phyloP scores from a whole-genome alignment of 441 rosid genomes.

The Pelargonium citronellum region DNA sequence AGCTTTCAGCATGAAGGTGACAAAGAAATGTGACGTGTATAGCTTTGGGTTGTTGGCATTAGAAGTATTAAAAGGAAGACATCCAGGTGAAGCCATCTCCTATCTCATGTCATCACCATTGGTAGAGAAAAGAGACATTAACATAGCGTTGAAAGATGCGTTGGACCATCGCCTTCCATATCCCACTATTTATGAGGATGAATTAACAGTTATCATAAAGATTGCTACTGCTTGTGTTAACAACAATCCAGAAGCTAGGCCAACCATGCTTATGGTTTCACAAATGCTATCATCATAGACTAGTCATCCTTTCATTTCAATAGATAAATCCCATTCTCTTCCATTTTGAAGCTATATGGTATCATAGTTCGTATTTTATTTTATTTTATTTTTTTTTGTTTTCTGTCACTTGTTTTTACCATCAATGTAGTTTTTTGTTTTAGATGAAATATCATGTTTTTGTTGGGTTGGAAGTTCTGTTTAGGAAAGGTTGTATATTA shows the following conservation, averaged over 20 bases:
- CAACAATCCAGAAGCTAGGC: conserved; percentile 23
- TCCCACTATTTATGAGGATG: conserved; percentile 15
- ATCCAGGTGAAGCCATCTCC: conserved; percentile 26
- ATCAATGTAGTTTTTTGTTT: too few species aligned
- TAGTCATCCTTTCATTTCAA: too few species aligned
- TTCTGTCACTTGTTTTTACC: too few species aligned
- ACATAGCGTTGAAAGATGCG: conserved; percentile 12
- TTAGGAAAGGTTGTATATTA: too few species aligned
- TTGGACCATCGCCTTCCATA: conserved; percentile 25
- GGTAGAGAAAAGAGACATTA: background rate
- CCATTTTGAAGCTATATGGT: too few species aligned
- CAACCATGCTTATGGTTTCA: conserved; percentile 25
- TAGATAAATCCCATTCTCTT: too few species aligned
- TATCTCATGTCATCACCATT: background rate
- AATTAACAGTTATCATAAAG: conserved; percentile 13
- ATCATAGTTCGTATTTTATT: too few species aligned
- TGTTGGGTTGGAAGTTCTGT: too few species aligned
- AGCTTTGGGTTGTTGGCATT: conserved; percentile 35
- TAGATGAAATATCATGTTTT: too few species aligned
- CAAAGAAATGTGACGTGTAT: conserved; percentile 34
- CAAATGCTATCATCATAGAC: background rate
- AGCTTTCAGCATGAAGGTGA: too few species aligned
- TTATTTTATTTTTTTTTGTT: too few species aligned
- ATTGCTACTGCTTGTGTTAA: conserved; percentile 21
- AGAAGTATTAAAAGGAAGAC: conserved; percentile 31